Base-by-base conservation (phyloP, 257 asterid species). In the Petunia axillaris region DNA sequence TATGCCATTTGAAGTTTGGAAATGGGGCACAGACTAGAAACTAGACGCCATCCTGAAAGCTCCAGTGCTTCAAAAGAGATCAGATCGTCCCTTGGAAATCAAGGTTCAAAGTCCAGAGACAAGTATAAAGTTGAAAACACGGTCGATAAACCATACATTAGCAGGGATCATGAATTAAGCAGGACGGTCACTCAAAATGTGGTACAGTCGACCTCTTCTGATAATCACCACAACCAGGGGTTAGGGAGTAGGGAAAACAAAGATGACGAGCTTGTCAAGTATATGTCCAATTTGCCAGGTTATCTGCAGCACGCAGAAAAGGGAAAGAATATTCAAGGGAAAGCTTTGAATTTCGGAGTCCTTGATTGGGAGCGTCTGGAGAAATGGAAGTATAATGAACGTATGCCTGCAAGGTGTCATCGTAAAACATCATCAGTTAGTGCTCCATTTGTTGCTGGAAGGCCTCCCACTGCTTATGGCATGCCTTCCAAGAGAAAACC, bases 301-400 rank as follows among this genome's bases (percentile, higher is more conserved):
- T 96, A 90, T 88, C 98, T 96, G 82, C 97, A 89, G 85, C 89
- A 81, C 73, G 85, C 82, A 5, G 95, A 91, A 83, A 91, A 85
- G 83, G 93, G 87, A 71, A 88, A 84, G 36, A 91, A 85, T 74
- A 52, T 89, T 79, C 98, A 92, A 80, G 98, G 85, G 54, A 91
- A 89, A 87, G 99, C 97, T 52, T 88, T 96, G 64, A 96, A 89
- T 87, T 90, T 94, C 62, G 99, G 99, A 74, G 99, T 96, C 85
- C 96, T 96, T 55, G 98, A 94, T 78, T 96, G 98, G 97, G 89
- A 88, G 83, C 88, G 88, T 55, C 85, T 96, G 81, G 98, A 94
- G 81, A 93, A 91, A 80, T 96, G 98, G 97, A 93, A 91, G 88
- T 89, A 91, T 76, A 89, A 82, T 2, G 97, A 95, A 43, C 95